Percentiles rank a stretch among this genome's conserved stretches.
phyloP scores from a whole-genome alignment of 495 filamentous ascomycete genomes.

The Aspergillus cavernicola region DNA sequence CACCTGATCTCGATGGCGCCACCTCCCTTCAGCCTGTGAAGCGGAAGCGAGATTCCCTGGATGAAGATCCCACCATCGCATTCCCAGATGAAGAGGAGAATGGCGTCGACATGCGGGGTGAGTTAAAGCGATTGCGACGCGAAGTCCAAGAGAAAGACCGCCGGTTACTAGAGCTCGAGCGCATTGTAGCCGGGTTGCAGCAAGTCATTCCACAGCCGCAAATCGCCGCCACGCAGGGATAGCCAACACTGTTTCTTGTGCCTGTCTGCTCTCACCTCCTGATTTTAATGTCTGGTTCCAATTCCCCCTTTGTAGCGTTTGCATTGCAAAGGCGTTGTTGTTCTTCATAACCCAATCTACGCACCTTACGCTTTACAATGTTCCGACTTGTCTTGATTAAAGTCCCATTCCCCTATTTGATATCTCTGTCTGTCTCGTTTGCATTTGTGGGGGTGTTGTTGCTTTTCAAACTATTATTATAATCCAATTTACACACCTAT shows the following conservation, averaged over 20 bases:
- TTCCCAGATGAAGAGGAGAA: conserved; percentile 37
- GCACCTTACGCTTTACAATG: conserved; percentile 15
- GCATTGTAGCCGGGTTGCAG: conserved; percentile 42
- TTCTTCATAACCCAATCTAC: conserved; percentile 6
- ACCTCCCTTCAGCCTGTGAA: conserved; percentile 30
- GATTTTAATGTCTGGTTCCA: conserved; percentile 3
- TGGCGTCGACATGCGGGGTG: conserved; percentile 49
- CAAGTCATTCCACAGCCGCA: conserved; percentile 43
- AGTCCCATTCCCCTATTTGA: too few species aligned
- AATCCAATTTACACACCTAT: too few species aligned
- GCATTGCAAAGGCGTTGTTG: conserved; percentile 26
- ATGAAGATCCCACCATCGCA: conserved; percentile 23
- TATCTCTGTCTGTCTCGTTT: too few species aligned
- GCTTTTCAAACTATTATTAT: too few species aligned
- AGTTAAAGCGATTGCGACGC: conserved; percentile 52
- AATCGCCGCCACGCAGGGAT: conserved; percentile 18
- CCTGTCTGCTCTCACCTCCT: conserved; percentile 2
- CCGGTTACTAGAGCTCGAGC: conserved; percentile 42
- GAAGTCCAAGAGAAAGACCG: conserved; percentile 54
- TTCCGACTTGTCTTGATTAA: too few species aligned
- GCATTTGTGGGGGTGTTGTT: too few species aligned
- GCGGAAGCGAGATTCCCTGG: conserved; percentile 45
- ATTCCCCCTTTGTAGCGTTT: conserved; percentile 12
- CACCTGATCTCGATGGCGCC: conserved; percentile 29
- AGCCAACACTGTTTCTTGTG: background rate